Percentiles rank a stretch among this genome's conserved stretches.
Evolutionary conservation across 2,329 filamentous ascomycete genomes (phyloP).

Genomic region (Colletotrichum salicis): DNA sequence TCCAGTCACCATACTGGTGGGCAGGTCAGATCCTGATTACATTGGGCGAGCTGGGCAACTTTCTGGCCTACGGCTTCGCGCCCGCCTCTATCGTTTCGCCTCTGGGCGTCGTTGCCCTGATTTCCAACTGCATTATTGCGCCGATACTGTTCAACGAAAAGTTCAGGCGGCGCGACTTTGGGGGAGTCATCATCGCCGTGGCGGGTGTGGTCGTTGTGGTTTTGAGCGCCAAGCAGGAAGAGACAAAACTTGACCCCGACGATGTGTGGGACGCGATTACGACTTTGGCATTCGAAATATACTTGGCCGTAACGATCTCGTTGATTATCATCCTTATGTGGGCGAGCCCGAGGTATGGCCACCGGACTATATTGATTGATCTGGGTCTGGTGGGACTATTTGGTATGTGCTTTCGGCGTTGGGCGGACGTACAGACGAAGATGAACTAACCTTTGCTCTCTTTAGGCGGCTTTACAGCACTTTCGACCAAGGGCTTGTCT

Average conservation of each 20-base stretch:
- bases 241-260: slow-evolving; percentile 89
- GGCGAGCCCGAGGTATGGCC: slow-evolving; percentile 85
- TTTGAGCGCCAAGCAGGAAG: slow-evolving; percentile 86
- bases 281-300: slow-evolving; percentile 89
- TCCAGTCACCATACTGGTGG: slow-evolving; percentile 97
- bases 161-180: slow-evolving; percentile 85
- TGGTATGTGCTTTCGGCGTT: slow-evolving; percentile 63
- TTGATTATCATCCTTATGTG: slow-evolving; percentile 84
- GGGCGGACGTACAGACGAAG: neutral
- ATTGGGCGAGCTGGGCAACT: slow-evolving; percentile 93
- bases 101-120: slow-evolving; percentile 92
- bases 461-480: slow-evolving; percentile 90
- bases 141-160: slow-evolving; percentile 92
- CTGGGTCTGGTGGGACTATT: slow-evolving; percentile 93
- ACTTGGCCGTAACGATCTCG: slow-evolving; percentile 78
- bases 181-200: slow-evolving; percentile 89
- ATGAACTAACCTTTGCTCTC: slow-evolving; percentile 6
- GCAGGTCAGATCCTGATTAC: slow-evolving; percentile 91
- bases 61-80: slow-evolving; percentile 96
- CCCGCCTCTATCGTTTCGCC: slow-evolving; percentile 97
- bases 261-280: slow-evolving; percentile 92
- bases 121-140: slow-evolving; percentile 97
- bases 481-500: slow-evolving; percentile 95
- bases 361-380: slow-evolving; percentile 88
- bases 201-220: slow-evolving; percentile 92